phyloP scores from a whole-genome alignment of 2,329 filamentous ascomycete species.

The Fusarium sp. region DNA sequence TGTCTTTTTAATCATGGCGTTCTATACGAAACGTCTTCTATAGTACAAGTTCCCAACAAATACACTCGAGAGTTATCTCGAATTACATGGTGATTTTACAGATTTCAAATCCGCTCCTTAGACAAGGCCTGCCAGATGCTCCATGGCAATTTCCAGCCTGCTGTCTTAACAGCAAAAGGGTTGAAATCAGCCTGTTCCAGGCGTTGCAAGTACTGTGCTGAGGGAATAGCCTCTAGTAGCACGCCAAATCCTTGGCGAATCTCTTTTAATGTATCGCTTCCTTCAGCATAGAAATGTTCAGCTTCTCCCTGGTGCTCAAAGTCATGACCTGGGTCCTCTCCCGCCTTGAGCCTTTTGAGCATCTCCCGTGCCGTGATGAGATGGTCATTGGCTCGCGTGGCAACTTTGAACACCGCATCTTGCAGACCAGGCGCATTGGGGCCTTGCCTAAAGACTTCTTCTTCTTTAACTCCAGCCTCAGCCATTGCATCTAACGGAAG shows the following conservation, averaged over 20 bases:
- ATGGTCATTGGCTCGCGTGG: slow-evolving; percentile 94
- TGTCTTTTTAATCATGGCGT: slow-evolving; percentile 17
- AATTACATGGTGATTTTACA: slow-evolving; percentile 10
- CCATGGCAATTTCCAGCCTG: slow-evolving; percentile 87
- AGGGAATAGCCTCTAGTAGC: slow-evolving; percentile 82
- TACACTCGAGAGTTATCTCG: slow-evolving; percentile 10
- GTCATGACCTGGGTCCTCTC: slow-evolving; percentile 82
- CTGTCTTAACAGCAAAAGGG: slow-evolving; percentile 73
- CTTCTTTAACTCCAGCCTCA: slow-evolving; percentile 82
- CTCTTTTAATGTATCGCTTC: slow-evolving; percentile 56
- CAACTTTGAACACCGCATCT: slow-evolving; percentile 92
- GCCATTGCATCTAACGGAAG: slow-evolving; percentile 93
- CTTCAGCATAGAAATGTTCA: slow-evolving; percentile 66
- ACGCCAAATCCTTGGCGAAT: slow-evolving; percentile 78
- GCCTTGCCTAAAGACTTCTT: slow-evolving; percentile 87
- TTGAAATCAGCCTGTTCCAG: slow-evolving; percentile 89
- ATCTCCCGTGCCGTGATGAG: slow-evolving; percentile 94
- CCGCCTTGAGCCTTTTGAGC: slow-evolving; percentile 81
- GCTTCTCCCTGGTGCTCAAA: slow-evolving; percentile 89
- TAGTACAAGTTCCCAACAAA: slow-evolving; percentile 21
- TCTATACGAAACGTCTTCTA: slow-evolving; percentile 27
- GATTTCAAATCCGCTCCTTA: slow-evolving; percentile 60
- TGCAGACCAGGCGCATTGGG: slow-evolving; percentile 82
- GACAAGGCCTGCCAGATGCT: slow-evolving; percentile 69
- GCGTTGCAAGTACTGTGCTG: slow-evolving; percentile 80